phyloP scores from a whole-genome alignment of 176 grass and related monocot species.

The Metroxylon sagu region DNA sequence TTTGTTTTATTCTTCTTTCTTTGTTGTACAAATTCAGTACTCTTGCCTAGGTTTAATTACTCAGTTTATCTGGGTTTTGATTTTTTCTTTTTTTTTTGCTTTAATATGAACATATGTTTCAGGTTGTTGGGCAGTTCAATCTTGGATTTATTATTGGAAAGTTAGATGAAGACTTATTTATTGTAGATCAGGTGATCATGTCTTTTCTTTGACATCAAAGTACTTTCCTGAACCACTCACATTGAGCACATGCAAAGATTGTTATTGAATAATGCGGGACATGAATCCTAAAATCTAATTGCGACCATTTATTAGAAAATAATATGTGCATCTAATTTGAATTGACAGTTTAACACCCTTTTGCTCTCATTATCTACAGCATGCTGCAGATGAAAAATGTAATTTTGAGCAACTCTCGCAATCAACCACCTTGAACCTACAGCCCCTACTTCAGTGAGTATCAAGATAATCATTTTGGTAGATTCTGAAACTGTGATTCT shows the following conservation, averaged over 20 bases:
- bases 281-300: no score
- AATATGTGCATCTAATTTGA: background rate
- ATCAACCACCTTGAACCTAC: slow-evolving; percentile 84
- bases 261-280: no score
- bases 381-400: slow-evolving; percentile 98
- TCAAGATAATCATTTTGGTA: slow-evolving; percentile 11
- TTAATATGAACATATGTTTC: slow-evolving; percentile 12
- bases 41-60: no score
- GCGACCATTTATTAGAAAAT: no score
- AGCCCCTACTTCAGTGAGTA: slow-evolving; percentile 90
- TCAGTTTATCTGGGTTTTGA: background rate
- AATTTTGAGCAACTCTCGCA: slow-evolving; percentile 89
- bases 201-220: slow-evolving; percentile 15
- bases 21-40: no score
- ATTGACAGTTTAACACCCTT: background rate
- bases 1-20: no score
- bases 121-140: slow-evolving; percentile 99
- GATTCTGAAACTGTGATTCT: background rate
- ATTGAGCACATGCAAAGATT: no score
- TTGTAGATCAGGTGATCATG: slow-evolving; percentile 84
- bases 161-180: slow-evolving; percentile 81
- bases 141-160: slow-evolving; percentile 98
- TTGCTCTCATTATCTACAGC: slow-evolving; percentile 41
- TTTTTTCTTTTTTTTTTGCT: background rate
- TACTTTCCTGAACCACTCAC: no score